A percentile compares a stretch with the other conserved stretches of the same genome.
Evolutionary conservation across 2,329 filamentous ascomycete genomes (phyloP).

Genomic region (Ophiostoma montium): DNA sequence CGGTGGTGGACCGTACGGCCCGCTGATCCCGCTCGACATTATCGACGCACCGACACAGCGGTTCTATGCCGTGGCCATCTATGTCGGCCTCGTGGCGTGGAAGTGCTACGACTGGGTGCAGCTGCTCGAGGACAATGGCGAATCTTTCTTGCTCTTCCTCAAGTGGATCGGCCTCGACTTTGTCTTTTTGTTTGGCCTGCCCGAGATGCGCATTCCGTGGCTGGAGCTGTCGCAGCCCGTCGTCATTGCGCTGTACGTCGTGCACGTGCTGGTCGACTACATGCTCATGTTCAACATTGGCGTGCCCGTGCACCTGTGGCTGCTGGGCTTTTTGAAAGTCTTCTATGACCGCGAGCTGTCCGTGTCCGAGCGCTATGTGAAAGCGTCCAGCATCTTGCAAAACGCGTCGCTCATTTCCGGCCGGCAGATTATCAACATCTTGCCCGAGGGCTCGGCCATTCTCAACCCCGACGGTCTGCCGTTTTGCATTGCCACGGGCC

Average conservation of each 20-base stretch:
- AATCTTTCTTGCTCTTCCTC: constrained; percentile 79
- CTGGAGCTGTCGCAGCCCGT: constrained; percentile 73
- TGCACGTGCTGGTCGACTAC: constrained; percentile 61
- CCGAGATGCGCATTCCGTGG: constrained; percentile 87
- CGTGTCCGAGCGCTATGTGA: constrained; percentile 86
- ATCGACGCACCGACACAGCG: constrained; percentile 86
- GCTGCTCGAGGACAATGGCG: constrained; percentile 64
- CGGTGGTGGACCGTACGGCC: no score
- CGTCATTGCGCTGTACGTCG: constrained; percentile 54
- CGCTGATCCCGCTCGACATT: constrained; percentile 66
- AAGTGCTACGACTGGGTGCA: constrained; percentile 75
- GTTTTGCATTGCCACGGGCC: constrained; percentile 62
- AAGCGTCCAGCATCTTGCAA: constrained; percentile 73
- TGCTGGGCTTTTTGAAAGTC: constrained; percentile 60
- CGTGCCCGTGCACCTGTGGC: constrained; percentile 55
- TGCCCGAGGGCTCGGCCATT: constrained; percentile 85
- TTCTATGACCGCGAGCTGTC: constrained; percentile 88
- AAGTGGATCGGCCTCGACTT: constrained; percentile 90
- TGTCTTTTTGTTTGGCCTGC: constrained; percentile 73
- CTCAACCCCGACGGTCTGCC: constrained; percentile 71
- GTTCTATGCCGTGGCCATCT: constrained; percentile 72
- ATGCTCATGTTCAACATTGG: constrained; percentile 89
- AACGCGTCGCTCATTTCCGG: constrained; percentile 90
- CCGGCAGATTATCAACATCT: constrained; percentile 92
- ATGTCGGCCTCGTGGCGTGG: constrained; percentile 63